Base-by-base conservation (phyloP, 2,329 filamentous ascomycete genomes). In the Coniochaeta sp. region DNA sequence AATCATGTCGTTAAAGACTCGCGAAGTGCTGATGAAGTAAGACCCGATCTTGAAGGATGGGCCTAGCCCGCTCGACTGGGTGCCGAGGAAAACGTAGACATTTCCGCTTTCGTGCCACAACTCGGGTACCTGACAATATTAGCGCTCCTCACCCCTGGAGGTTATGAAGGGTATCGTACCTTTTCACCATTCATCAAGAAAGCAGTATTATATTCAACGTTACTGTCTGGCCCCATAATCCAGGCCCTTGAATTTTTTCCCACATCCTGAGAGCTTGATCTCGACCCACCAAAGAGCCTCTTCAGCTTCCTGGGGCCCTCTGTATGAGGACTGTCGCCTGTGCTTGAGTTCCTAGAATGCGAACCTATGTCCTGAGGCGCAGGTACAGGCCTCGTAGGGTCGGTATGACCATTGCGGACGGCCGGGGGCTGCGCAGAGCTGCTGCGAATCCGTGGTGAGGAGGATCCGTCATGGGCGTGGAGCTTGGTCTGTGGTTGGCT, bases 81-180 rank as follows among this genome's bases (percentile, higher is more conserved):
- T 77, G 60, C 81, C 81, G 4, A 89, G 72, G 65, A 85, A 84
- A 22, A 89, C 78, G 58, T 78, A 75, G 26, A 87, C 78, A 62
- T 80, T 80, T 43, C 82, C 85, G 58, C 71, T 74, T 59, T 87
- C 84, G 64, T 85, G 83, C 86, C 86, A 89, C 22, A 89, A 71
- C 69, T 89, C 86, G 1, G 85, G 83, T 4, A 88, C 82, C 83
- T 86, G 61, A 59, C 59, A 43, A 58, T 59, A n/a, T 40, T 56
- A 67, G 54, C 64, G 60, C 26, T 36, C 57, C 6, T 36, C 58
- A 52, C 28, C 31, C 31, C 19, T 17, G 3, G 58, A 33, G 6
- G 40, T 43, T 36, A 34, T 16, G 33, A 16, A 28, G 24, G 47
- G 26, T 9, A n/a, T 1, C 11, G 6, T 26, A 84, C 82, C 74